Conservation (phyloP, 176 grass and related monocot species). For the Hyparrhenia diplandra region DNA sequence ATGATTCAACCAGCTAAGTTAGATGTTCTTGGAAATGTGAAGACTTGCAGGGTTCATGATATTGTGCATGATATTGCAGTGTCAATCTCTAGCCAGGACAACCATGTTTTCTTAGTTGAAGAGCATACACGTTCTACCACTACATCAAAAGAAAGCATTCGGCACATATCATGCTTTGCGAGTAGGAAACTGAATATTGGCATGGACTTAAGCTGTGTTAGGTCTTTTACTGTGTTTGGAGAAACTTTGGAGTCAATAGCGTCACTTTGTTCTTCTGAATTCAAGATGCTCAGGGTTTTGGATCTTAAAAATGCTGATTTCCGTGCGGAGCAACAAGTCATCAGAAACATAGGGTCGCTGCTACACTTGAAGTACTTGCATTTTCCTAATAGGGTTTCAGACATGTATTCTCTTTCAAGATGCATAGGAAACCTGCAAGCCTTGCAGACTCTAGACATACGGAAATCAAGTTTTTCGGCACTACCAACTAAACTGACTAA, state of each 20-base stretch:
- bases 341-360: background rate
- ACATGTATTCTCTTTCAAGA: background rate
- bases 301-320: background rate
- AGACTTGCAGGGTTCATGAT: slow-evolving; percentile 16
- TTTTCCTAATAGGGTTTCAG: accelerated
- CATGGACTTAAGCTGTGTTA: background rate
- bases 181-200: background rate
- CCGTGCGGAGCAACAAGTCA: accelerated
- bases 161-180: background rate
- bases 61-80: slow-evolving; percentile 11
- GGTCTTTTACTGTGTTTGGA: background rate
- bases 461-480: no score
- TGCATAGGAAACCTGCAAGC: background rate
- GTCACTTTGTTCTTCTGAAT: background rate
- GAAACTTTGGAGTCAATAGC: background rate
- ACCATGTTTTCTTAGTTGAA: background rate
- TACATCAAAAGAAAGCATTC: background rate
- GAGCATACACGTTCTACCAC: background rate
- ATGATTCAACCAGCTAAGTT: background rate
- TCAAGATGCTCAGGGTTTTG: slow-evolving; percentile 19
- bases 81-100: slow-evolving; percentile 1
- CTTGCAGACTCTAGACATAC: no score
- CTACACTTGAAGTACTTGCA: slow-evolving; percentile 18
- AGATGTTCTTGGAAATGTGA: background rate
- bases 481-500: background rate